Base-by-base conservation (phyloP, 352 stramenopile species). In the Globisporangium camurandrum region DNA sequence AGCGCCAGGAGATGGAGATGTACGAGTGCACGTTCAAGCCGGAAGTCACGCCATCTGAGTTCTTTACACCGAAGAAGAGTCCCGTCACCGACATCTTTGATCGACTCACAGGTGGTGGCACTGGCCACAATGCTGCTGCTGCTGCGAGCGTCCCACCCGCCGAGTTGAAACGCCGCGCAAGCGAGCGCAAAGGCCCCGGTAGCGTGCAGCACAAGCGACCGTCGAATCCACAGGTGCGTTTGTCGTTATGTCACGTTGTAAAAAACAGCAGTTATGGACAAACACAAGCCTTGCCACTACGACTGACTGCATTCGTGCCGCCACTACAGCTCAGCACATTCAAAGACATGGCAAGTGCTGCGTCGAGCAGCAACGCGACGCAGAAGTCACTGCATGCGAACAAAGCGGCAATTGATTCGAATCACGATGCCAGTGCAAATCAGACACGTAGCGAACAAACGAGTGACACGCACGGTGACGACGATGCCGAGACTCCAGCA, bases 1-100 rank as follows among this genome's bases (percentile, higher is more conserved):
- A 79, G 19, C 86, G 84, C 46, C 70, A 88, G 38, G 51, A 86
- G 27, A 45, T 82, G 8, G 81, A 93, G 51, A 66, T 88, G 52
- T 61, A 86, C 37, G 70, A 80, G 20, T 93, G 81, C 51, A 93
- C 81, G 1, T 93, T 93, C 63, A 86, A 86, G 61, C 81, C 81
- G 12, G 73, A 88, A 20, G 75, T 89, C 24, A 82, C 70, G n/a
- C 72, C 69, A 1, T 59, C 62, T 9, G 75, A 83, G 19, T 64
- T 54, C 7, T 55, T 71, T 17, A 63, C 59, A 19, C 73, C 75
- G 22, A 71, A 75, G 39, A 49, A 54, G 20, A 64, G 61, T 23
- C 66, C 69, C 1, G 68, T 67, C 2, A 60, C 37, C 23, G 66
- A 66, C 1, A 66, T 81, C 8, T 80, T 78, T 27, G 71, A 82